Percentiles rank a stretch among this genome's conserved stretches.
These are phyloP conservation scores for Aquilaria agallochum DNA, from an alignment of 441 rosid genomes.

Conservation along the genomic window DNA sequence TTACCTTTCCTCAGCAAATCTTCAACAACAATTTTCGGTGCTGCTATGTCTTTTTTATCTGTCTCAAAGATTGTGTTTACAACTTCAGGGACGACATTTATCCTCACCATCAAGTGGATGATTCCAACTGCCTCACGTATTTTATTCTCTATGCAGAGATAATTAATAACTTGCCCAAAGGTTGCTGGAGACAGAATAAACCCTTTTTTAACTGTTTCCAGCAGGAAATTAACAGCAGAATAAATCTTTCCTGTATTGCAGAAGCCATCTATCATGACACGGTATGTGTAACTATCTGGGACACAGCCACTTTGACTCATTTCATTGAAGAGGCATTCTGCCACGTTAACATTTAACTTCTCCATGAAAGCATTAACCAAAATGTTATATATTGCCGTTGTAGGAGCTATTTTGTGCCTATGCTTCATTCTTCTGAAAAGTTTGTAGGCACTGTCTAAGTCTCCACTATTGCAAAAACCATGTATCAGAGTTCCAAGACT, in stretches of 20 bases:
- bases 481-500: slow-evolving; percentile 64
- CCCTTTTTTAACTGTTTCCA: slow-evolving; percentile 56
- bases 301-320: slow-evolving; percentile 53
- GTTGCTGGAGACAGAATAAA: slow-evolving; percentile 69
- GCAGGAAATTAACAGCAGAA: slow-evolving; percentile 53
- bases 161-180: slow-evolving; percentile 76
- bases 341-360: slow-evolving; percentile 59
- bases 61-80: slow-evolving; percentile 71
- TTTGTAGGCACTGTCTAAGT: slow-evolving; percentile 61
- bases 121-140: slow-evolving; percentile 72
- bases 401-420: slow-evolving; percentile 43
- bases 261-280: slow-evolving; percentile 79
- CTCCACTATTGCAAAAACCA: slow-evolving; percentile 62
- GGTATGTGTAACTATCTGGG: slow-evolving; percentile 72
- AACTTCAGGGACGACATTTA: slow-evolving; percentile 73
- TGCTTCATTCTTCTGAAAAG: slow-evolving; percentile 60
- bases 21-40: slow-evolving; percentile 91
- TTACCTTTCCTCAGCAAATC: slow-evolving; percentile 78
- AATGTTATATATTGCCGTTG: slow-evolving; percentile 68
- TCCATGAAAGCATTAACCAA: slow-evolving; percentile 69
- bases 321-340: slow-evolving; percentile 62
- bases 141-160: slow-evolving; percentile 72
- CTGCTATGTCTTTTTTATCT: slow-evolving; percentile 77
- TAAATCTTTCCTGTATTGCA: slow-evolving; percentile 70
- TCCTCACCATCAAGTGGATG: slow-evolving; percentile 63